Percentiles rank a stretch among this genome's conserved stretches.
phyloP scores from a whole-genome alignment of 2,329 filamentous ascomycete genomes.

The Aspergillus quadricinctus region DNA sequence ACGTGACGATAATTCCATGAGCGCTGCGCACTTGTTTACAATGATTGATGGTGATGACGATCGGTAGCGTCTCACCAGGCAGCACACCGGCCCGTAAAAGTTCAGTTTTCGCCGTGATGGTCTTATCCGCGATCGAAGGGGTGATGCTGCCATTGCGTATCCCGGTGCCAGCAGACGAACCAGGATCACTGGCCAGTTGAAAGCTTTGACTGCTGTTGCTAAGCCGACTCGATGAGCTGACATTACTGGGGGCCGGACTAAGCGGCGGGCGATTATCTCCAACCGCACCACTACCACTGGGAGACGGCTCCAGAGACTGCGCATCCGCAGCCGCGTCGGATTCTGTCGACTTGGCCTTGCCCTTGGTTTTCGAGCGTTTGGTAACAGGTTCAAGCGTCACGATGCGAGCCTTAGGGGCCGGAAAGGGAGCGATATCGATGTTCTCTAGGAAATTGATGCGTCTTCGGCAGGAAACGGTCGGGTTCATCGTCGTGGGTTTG shows the following conservation, averaged over 20 bases:
- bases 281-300: slow-evolving; percentile 26
- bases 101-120: slow-evolving; percentile 82
- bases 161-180: slow-evolving; percentile 32
- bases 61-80: slow-evolving; percentile 74
- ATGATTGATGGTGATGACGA: slow-evolving; percentile 79
- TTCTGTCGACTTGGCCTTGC: slow-evolving; percentile 43
- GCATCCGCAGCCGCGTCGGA: slow-evolving; percentile 42
- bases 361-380: slow-evolving; percentile 61
- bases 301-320: slow-evolving; percentile 44
- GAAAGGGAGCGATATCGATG: slow-evolving; percentile 75
- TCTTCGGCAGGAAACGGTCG: slow-evolving; percentile 73
- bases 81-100: slow-evolving; percentile 77
- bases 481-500: slow-evolving; percentile 77
- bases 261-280: slow-evolving; percentile 38
- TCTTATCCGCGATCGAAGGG: slow-evolving; percentile 61
- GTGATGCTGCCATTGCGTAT: slow-evolving; percentile 48
- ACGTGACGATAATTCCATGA: slow-evolving; percentile 85
- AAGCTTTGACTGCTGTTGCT: slow-evolving; percentile 61
- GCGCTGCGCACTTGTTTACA: slow-evolving; percentile 86
- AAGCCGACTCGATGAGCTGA: slow-evolving; percentile 65
- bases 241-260: slow-evolving; percentile 58
- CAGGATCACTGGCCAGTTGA: slow-evolving; percentile 48
- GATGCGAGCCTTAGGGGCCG: slow-evolving; percentile 69
- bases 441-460: slow-evolving; percentile 76
- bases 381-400: slow-evolving; percentile 86